Percentiles rank a stretch among this genome's conserved stretches.
Evolutionary conservation across 1,284 basidiomycete genomes (phyloP).

Genomic region (Puccinia sorghi): DNA sequence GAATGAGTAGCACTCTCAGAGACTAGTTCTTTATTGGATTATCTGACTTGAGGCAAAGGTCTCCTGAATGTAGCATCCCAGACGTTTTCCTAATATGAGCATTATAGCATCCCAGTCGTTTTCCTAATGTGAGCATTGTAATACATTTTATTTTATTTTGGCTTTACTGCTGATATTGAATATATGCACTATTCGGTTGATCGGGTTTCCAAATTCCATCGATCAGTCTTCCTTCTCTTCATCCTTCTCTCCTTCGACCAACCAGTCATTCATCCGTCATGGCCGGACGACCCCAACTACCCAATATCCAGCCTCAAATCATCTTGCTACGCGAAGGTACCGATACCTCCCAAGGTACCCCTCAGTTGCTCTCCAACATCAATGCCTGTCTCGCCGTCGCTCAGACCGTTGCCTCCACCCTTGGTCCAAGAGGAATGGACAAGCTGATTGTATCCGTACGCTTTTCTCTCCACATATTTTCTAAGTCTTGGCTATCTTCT

Average conservation of each 20-base stretch:
- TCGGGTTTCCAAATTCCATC: neutral
- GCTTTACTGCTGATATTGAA: neutral
- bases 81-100: no score
- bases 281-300: conserved; percentile 41
- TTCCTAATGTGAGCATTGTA: neutral
- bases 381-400: conserved; percentile 88
- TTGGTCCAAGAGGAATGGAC: conserved; percentile 99
- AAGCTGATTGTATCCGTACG: conserved; percentile 68
- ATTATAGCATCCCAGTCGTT: no score
- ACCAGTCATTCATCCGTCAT: neutral
- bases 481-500: neutral
- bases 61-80: no score
- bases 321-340: conserved; percentile 71
- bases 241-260: neutral
- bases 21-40: no score
- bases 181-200: conserved; percentile 5
- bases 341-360: conserved; percentile 91
- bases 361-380: conserved; percentile 93
- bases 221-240: no score
- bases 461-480: conserved; percentile 2
- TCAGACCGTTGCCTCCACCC: conserved; percentile 84
- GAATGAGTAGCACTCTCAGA: no score
- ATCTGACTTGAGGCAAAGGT: no score
- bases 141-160: neutral
- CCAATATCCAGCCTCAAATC: conserved; percentile 52